These are phyloP conservation scores for Mortierella alpina DNA, from an alignment of 192 early-diverging fungal species.

Conservation along the genomic window DNA sequence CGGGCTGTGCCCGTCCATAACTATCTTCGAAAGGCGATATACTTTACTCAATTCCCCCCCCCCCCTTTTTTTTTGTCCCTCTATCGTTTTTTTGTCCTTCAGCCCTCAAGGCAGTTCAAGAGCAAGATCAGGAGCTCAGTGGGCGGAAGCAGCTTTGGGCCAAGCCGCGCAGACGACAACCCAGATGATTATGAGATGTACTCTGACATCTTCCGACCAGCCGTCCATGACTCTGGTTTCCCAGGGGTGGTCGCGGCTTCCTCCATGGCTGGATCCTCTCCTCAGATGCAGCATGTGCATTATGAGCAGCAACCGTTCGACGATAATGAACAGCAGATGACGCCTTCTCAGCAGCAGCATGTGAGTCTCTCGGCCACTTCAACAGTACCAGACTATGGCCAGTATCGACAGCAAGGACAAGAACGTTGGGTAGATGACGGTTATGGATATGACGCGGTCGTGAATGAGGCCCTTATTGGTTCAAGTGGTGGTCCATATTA, in stretches of 20 bases:
- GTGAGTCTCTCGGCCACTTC: constrained; percentile 4
- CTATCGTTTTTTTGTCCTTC: neutral
- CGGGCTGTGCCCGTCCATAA: no score
- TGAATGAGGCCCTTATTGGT: constrained; percentile 1
- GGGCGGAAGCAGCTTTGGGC: neutral
- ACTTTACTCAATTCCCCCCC: no score
- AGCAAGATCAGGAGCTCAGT: constrained; percentile 33
- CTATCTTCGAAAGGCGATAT: no score
- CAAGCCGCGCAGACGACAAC: neutral
- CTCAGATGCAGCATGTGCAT: neutral
- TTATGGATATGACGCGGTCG: neutral
- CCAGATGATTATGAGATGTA: constrained; percentile 12
- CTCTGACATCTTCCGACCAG: constrained; percentile 33
- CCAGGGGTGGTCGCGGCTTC: neutral
- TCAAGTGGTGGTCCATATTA: neutral
- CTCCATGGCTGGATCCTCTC: constrained; percentile 1
- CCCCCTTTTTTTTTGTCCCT: no score
- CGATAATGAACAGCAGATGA: neutral
- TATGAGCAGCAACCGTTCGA: neutral
- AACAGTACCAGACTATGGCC: constrained; percentile 28
- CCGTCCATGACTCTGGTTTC: constrained; percentile 7
- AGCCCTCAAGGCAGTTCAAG: constrained; percentile 49
- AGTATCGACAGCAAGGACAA: constrained; percentile 7
- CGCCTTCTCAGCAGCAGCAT: neutral
- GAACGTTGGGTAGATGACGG: neutral